These are phyloP conservation scores for Aspergillus coremiiformis DNA, from an alignment of 495 filamentous ascomycete genomes.

Conservation along the genomic window DNA sequence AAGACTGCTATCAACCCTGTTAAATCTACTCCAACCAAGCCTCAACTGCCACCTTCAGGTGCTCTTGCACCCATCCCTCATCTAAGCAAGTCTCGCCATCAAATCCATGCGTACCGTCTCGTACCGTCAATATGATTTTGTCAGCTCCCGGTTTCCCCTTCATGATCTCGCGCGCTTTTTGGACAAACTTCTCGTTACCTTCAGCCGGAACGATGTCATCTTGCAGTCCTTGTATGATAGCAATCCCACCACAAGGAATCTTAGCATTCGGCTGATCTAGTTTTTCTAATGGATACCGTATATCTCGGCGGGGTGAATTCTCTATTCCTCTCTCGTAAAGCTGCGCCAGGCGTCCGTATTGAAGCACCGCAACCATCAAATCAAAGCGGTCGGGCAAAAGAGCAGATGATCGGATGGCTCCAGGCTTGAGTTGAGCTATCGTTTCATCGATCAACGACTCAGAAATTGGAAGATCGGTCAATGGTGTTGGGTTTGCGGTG, in stretches of 20 bases:
- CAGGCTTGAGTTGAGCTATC: constrained; percentile 5
- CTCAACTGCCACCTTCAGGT: constrained; percentile 11
- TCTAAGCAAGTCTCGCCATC: constrained; percentile 11
- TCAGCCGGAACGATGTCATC: constrained; percentile 19
- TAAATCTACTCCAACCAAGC: constrained; percentile 20
- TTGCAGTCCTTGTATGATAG: constrained; percentile 19
- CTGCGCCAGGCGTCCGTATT: constrained; percentile 9
- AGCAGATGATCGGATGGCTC: constrained; percentile 9
- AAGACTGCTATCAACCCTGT: too few relatives aligned
- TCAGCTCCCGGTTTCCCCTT: constrained; percentile 10
- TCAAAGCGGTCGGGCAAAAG: constrained; percentile 1
- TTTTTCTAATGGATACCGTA: constrained; percentile 12
- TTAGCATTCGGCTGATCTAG: constrained; percentile 13
- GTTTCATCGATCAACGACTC: constrained; percentile 11
- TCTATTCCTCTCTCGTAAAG: constrained; percentile 17
- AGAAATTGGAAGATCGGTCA: constrained; percentile 5
- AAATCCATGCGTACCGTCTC: constrained; percentile 27
- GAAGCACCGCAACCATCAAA: constrained; percentile 14
- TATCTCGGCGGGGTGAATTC: constrained; percentile 1
- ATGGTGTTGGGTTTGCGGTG: neutral
- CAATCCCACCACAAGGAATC: constrained; percentile 20
- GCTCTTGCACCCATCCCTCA: constrained; percentile 18
- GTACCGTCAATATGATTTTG: constrained; percentile 16
- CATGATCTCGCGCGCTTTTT: constrained; percentile 13
- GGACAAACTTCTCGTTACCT: constrained; percentile 20